Percentiles rank a stretch among this genome's conserved stretches.
phyloP scores from a whole-genome alignment of 805 yeast species.

The Saitoella complicata region DNA sequence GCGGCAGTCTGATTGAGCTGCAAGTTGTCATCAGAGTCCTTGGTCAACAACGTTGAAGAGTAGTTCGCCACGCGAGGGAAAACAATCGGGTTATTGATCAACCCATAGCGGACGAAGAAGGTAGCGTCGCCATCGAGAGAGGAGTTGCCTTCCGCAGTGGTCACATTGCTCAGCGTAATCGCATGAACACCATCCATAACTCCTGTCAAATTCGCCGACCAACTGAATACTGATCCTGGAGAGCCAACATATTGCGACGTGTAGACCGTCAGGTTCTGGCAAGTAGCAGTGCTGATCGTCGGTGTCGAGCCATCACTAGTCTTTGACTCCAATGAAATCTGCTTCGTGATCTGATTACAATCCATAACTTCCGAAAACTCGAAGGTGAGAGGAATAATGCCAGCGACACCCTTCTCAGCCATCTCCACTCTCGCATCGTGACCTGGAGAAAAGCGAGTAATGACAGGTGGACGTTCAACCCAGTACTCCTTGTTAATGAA shows the following conservation, averaged over 20 bases:
- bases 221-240: not conserved
- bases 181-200: slow-evolving; percentile 1
- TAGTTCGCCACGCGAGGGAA: not conserved
- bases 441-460: not conserved
- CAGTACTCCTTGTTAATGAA: not conserved
- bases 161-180: not conserved
- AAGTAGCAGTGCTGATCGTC: not conserved
- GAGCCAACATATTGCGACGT: too few species aligned
- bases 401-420: not conserved
- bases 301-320: not conserved
- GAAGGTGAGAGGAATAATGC: not conserved
- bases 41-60: not conserved
- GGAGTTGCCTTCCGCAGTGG: not conserved
- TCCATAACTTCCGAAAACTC: slow-evolving; percentile 1
- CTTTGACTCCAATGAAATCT: not conserved
- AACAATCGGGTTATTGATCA: not conserved
- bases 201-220: not conserved
- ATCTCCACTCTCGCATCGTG: not conserved
- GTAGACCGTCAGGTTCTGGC: not conserved
- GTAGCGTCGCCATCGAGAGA: not conserved
- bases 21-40: not conserved
- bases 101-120: not conserved
- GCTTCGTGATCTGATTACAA: not conserved
- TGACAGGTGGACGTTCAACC: not conserved
- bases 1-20: slow-evolving; percentile 1